Evolutionary conservation across 2,329 filamentous ascomycete species (phyloP), one percentile per base, ranked within the genome.

Genomic region (Colletotrichum zoysiae): DNA sequence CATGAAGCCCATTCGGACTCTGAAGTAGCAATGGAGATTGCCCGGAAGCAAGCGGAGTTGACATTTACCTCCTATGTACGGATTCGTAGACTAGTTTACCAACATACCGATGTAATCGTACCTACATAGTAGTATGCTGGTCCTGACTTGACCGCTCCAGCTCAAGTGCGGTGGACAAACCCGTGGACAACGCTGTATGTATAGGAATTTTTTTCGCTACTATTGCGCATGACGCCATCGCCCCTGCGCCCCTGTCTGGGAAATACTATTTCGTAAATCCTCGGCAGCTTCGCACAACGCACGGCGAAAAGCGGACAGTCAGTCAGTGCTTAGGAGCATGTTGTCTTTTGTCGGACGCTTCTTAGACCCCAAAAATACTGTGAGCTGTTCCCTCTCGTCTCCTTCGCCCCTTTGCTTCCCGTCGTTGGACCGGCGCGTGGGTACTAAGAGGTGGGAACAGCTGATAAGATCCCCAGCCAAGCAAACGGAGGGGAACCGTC

Each of bases 21-120:
- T 61, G 66, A 48, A 56, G 23, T 56, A 56, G 65, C 26, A 20
- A 55, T 70, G 65, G 70, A 72, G 60, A 70, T 70, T 72, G 70
- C 60, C 65, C 59, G 55, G 65, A 60, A 33, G 42, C 16, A 11
- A 60, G 70, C 56, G 65, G 65, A 35, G 50, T 58, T 58, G 40
- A 30, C 38, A 40, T 14, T 57, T 35, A 7, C 35, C 30, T 30
- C 30, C 30, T 30, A 30, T 30, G 3, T 3, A 30, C 30, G 30
- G 30, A 30, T 30, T 30, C 30, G 35, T 35, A 35, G 35, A 8
- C 16, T 44, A 44, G 42, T 20, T 23, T 48, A 48, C 38, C 46
- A 38, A 51, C 50, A 40, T 14, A 26, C 38, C n/a, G n/a, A n/a
- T n/a, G 33, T 33, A 48, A 9, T 9, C 9, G 35, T 35, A 35